phyloP scores from a whole-genome alignment of 306 rosid species.

The Fagus crenata region DNA sequence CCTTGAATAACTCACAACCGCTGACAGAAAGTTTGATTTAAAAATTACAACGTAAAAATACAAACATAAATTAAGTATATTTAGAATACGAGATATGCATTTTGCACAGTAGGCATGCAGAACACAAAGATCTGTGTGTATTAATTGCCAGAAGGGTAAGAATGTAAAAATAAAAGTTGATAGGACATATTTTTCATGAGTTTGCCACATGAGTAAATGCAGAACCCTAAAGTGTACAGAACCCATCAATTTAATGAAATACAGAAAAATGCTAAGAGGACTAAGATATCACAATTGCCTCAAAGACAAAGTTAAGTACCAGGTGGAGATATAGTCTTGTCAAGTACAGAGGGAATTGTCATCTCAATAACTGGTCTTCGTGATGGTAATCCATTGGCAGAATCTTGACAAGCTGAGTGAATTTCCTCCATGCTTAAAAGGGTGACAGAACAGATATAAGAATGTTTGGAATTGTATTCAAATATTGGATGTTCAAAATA shows the following conservation, averaged over 20 bases:
- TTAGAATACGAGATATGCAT: neutral
- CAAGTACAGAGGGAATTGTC: conserved; percentile 87
- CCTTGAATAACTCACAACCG: neutral
- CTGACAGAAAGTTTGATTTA: neutral
- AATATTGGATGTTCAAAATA: neutral
- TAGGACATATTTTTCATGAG: neutral
- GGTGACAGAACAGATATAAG: conserved; percentile 24
- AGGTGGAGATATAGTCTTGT: conserved; percentile 85
- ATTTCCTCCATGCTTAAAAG: conserved; percentile 75
- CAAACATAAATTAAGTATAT: neutral
- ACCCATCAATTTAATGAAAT: neutral
- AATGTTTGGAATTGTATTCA: neutral
- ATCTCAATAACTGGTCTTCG: conserved; percentile 82
- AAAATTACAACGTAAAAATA: neutral
- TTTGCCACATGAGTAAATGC: neutral
- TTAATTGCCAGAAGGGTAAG: neutral
- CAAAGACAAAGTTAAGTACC: conserved; percentile 47
- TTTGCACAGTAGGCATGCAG: neutral
- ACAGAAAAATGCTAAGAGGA: neutral
- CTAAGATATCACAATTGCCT: conserved; percentile 16
- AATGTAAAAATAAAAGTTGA: neutral
- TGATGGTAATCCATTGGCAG: conserved; percentile 79
- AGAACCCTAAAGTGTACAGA: neutral
- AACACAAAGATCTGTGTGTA: neutral
- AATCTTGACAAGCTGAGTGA: conserved; percentile 76